Conservation (phyloP, 768 basidiomycete genomes). For the Lentinula sp. region DNA sequence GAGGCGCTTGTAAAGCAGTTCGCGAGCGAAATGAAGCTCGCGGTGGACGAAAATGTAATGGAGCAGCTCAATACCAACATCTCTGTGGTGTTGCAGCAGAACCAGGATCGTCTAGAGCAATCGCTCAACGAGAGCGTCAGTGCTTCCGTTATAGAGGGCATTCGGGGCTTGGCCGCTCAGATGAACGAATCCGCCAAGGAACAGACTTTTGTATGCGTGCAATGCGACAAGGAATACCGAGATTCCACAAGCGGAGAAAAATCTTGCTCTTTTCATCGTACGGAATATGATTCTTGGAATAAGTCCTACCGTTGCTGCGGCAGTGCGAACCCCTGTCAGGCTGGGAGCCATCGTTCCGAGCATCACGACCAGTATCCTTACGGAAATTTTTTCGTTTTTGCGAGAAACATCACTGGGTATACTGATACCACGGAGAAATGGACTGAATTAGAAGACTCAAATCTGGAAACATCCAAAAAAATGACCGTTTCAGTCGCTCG, state of each 20-base stretch:
- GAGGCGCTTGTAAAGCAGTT: conserved; percentile 31
- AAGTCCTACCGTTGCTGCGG: conserved; percentile 31
- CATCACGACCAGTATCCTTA: conserved; percentile 39
- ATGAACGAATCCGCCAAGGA: conserved; percentile 27
- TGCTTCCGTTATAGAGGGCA: conserved; percentile 27
- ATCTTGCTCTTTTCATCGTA: conserved; percentile 32
- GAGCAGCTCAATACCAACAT: conserved; percentile 30
- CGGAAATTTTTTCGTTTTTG: conserved; percentile 28
- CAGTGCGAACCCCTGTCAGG: conserved; percentile 28
- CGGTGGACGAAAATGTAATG: conserved; percentile 34
- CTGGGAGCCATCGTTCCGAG: conserved; percentile 25
- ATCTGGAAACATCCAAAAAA: conserved; percentile 25
- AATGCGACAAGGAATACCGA: conserved; percentile 31
- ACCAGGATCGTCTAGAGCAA: conserved; percentile 23
- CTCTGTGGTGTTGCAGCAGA: conserved; percentile 26
- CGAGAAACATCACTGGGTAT: conserved; percentile 23
- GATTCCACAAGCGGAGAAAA: conserved; percentile 29
- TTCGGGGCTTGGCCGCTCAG: conserved; percentile 28
- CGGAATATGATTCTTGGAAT: conserved; percentile 27
- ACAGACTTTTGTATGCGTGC: conserved; percentile 31
- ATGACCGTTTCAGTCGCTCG: conserved; percentile 21
- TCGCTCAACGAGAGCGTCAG: conserved; percentile 25
- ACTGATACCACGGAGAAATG: conserved; percentile 28
- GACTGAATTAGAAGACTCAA: conserved; percentile 27
- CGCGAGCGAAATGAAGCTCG: conserved; percentile 26